Evolutionary conservation across 1,139 yeast genomes (phyloP), one percentile per base, ranked within the genome.

Genomic region (Protomyces lactucae-debilis): DNA sequence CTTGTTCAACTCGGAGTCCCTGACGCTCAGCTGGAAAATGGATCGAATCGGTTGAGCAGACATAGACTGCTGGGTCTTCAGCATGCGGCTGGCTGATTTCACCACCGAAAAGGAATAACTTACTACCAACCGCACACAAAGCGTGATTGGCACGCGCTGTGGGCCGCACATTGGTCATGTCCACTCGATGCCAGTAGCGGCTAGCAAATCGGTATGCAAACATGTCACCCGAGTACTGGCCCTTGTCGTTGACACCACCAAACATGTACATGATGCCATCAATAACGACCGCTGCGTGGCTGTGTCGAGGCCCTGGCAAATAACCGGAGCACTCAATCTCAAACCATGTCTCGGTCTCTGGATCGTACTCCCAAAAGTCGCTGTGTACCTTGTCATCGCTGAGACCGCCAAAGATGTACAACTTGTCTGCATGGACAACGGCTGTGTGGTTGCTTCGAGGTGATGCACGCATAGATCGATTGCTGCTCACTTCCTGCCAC

Each of bases 301-400:
- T 43, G 45, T 56, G 60, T 12, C 60, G 60, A 9, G 36, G 23
- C 1, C 43, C 53, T 8, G 60, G 60, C 36, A 56, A 25, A 28
- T 21, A 45, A 9, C 60, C 60, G 16, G 18, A 36, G n/a, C 40
- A 36, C 18, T 12, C 40, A 2, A 56, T 35, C 21, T 46, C 45
- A 2, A 53, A 32, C 60, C 60, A 56, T 3, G 60, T 9, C 18
- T 56, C 52, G 10, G 21, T 25, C 9, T 25, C 53, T 8, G 60
- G 60, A 39, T 56, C 53, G 28, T 16, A 56, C 18, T 43, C 48
- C 60, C 60, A 56, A 3, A 46, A n/a, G 21, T 56, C 60, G 35
- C 10, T 23, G 53, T 28, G 46, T 10, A 32, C 21, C 9, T 45
- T 21, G 32, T 21, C 35, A 14, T 53, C 60, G 36, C 36, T 21